Evolutionary conservation across 441 rosid species (phyloP), one percentile per base, ranked within the genome.

Genomic region (Bocquillonia castaneifolia): DNA sequence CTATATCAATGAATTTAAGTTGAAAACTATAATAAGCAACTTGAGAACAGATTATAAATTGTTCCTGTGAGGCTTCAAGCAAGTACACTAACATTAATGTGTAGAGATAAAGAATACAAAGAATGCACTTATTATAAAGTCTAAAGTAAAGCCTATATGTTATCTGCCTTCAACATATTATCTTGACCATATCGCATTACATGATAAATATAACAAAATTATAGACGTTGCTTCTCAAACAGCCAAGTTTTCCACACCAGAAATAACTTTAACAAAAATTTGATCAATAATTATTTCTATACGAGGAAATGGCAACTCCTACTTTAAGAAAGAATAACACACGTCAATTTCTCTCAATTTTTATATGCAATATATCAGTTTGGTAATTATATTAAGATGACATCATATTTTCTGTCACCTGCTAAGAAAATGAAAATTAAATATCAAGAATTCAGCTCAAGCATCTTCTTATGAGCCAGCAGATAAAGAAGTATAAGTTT

Each of bases 331-430:
- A 39, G 23, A 54, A 32, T 9, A 54, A 56, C 14, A 44, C 45
- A 14, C 34, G 15, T 29, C 3, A 6, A 20, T 67, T 57, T 32
- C 45, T 10, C 39, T 45, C 5, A 45, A 45, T 17, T 15, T 31
- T 61, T 51, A 39, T 63, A 8, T 32, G 47, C 3, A 51, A 23
- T 36, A 15, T 50, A 50, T 57, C 56, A 42, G 45, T 28, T 40
- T 55, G 17, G n/a, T 45, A 34, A 59, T 37, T 40, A 32, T 55
- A 20, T 59, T 59, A 47, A 13, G 18, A 37, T 47, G 23, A 53
- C 15, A 55, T 68, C 59, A 22, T 59, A 72, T 58, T 52, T 59
- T 64, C 42, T 14, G 12, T 50, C n/a, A 61, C 42, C 37, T n/a
- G 36, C 15, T 17, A 36, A 39, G 26, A 51, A 6, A 59, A 68